Conservation (phyloP, 2,329 filamentous ascomycete species). For the Clarireedia homoeocarpa region DNA sequence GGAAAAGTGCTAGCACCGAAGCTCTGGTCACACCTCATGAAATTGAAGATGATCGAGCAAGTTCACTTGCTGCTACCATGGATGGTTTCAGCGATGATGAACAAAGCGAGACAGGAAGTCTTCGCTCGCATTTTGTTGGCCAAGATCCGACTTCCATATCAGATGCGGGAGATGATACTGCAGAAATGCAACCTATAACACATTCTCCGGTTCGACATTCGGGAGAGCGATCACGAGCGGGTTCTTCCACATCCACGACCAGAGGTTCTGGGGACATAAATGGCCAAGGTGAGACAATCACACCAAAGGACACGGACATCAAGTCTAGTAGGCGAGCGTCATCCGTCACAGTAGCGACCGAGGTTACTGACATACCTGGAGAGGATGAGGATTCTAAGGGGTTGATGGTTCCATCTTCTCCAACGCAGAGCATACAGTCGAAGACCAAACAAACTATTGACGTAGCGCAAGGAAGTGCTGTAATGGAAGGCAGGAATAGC, state of each 20-base stretch:
- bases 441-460: slow-evolving; percentile 10
- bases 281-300: no score
- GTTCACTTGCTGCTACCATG: slow-evolving; percentile 50
- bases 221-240: neutral
- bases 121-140: slow-evolving; percentile 19
- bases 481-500: neutral
- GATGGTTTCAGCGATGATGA: slow-evolving; percentile 41
- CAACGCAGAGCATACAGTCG: no score
- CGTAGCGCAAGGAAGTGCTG: neutral
- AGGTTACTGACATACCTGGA: no score
- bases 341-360: no score
- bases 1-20: slow-evolving; percentile 31
- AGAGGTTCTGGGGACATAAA: no score
- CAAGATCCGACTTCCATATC: slow-evolving; percentile 11
- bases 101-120: slow-evolving; percentile 25
- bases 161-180: neutral
- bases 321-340: no score
- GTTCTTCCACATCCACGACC: slow-evolving; percentile 4
- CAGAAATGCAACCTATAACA: neutral
- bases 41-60: slow-evolving; percentile 33
- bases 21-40: slow-evolving; percentile 35
- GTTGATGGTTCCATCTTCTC: no score
- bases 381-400: no score
- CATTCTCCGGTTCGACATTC: neutral
- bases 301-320: no score